Base-by-base conservation (phyloP, 176 grass and related monocot species). In the Aegilops sharonensis region DNA sequence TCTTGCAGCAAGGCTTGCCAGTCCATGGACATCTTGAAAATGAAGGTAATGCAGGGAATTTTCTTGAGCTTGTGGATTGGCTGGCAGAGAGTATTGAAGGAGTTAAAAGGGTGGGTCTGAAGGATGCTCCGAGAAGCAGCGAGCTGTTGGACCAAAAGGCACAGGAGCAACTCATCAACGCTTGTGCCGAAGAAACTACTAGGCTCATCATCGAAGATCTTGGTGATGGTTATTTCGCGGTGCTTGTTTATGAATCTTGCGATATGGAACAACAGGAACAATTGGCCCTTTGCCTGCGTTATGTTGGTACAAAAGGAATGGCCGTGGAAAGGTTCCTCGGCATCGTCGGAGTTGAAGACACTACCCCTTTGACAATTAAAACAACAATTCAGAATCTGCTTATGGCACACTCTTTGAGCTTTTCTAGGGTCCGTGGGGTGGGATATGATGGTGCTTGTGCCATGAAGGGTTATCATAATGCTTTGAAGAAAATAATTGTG, bases 321-420 rank as follows among this genome's bases (percentile, higher is more conserved):
- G 13, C 45, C 7, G 24, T 75, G 25, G 72, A 75, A 50, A 75
- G 72, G 72, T 29, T 75, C 24, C 72, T 75, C 25, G 42, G 23
- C 27, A 75, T 75, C 13, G 72, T 75, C n/a, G 72, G 72, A 29
- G 72, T 75, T 75, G 72, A 75, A 48, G 72, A 75, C 23, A 75
- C 72, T 27, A 30, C 13, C 72, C 45, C 72, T 75, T 75, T 75
- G 23, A 75, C 72, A 47, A 4, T 75, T 17, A 75, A 75, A 48
- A 50, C 72, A 48, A 50, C 42, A 25, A 50, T 75, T 29, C 6
- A 75, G 72, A 30, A 75, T 48, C 42, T 75, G 1, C 72, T 75
- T 48, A 29, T 2, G 42, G 23, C 42, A 14, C 72, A 75, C 42
- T 48, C 24, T 27, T 48, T 75, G 72, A 75, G 27, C 15, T 75